Percentiles rank a stretch among this genome's conserved stretches.
These are phyloP conservation scores for Balansia obtecta DNA, from an alignment of 2,329 filamentous ascomycete genomes.

Conservation along the genomic window DNA sequence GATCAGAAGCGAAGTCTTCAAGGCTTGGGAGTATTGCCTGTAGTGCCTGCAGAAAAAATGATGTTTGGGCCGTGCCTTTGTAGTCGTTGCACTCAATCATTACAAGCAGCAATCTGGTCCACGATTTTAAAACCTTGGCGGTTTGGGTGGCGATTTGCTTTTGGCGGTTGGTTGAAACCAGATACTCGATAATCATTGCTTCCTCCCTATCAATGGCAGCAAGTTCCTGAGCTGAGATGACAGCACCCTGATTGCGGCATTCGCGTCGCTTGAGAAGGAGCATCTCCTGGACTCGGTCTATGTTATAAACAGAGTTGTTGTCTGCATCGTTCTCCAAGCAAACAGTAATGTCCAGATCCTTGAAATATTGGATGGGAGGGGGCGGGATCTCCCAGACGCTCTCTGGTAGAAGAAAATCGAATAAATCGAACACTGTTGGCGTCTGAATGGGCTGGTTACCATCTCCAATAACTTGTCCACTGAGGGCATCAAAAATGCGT, in stretches of 20 bases:
- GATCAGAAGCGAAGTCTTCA: slow-evolving; percentile 60
- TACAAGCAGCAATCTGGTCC: slow-evolving; percentile 74
- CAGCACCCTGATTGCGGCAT: slow-evolving; percentile 32
- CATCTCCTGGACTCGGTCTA: slow-evolving; percentile 61
- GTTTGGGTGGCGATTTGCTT: slow-evolving; percentile 44
- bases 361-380: slow-evolving; percentile 47
- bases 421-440: slow-evolving; percentile 77
- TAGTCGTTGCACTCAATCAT: slow-evolving; percentile 76
- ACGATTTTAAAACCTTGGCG: slow-evolving; percentile 61
- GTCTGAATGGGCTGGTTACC: slow-evolving; percentile 55
- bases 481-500: slow-evolving; percentile 58
- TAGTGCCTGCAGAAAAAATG: slow-evolving; percentile 74
- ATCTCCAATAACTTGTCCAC: slow-evolving; percentile 59
- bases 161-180: slow-evolving; percentile 51
- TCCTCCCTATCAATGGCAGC: slow-evolving; percentile 45
- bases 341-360: slow-evolving; percentile 52
- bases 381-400: slow-evolving; percentile 36
- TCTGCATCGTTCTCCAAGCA: slow-evolving; percentile 51
- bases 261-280: slow-evolving; percentile 58
- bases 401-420: slow-evolving; percentile 64
- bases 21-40: slow-evolving; percentile 83
- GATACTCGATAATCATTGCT: slow-evolving; percentile 43
- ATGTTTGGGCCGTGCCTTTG: slow-evolving; percentile 55
- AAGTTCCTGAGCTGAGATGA: slow-evolving; percentile 38
- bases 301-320: slow-evolving; percentile 48